A percentile compares a stretch with the other conserved stretches of the same genome.
Conservation (phyloP, 208 protist species). For the Spongospora subterranea region DNA sequence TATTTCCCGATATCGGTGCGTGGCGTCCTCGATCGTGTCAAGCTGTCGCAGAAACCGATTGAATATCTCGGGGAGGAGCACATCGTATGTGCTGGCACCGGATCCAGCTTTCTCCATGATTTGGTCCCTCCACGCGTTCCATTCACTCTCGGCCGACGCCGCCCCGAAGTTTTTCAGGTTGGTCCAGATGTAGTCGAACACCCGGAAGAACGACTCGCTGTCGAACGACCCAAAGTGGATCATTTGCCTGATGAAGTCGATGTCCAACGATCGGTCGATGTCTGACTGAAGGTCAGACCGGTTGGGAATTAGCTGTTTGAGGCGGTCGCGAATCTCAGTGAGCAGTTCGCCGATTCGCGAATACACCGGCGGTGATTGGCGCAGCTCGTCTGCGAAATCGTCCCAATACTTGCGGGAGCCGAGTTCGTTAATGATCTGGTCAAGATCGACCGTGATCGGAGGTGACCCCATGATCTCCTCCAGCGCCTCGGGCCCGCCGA, state of each 20-base stretch:
- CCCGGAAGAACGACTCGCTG: not conserved
- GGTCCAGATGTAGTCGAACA: constrained; percentile 42
- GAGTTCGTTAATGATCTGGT: not conserved
- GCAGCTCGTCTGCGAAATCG: constrained; percentile 52
- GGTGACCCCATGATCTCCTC: constrained; percentile 3
- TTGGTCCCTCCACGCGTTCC: not conserved
- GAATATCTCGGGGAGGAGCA: constrained; percentile 40
- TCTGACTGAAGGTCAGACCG: constrained; percentile 1
- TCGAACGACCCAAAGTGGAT: constrained; percentile 52
- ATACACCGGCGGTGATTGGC: not conserved
- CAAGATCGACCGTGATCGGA: constrained; percentile 37
- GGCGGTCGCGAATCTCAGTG: constrained; percentile 29
- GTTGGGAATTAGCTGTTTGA: constrained; percentile 43
- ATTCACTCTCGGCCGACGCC: constrained; percentile 23
- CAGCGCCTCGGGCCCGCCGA: constrained; percentile 19
- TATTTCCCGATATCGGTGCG: constrained; percentile 28
- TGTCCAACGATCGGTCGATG: constrained; percentile 1
- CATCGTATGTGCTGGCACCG: not conserved
- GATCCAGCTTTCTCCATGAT: not conserved
- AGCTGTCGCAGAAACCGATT: constrained; percentile 49
- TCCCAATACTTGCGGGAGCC: constrained; percentile 37
- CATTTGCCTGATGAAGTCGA: constrained; percentile 42
- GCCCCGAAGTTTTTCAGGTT: constrained; percentile 30
- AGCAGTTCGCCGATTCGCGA: not conserved
- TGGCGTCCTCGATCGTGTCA: constrained; percentile 11